These are phyloP conservation scores for Novakomyces olei DNA, from an alignment of 805 yeast species.

Conservation along the genomic window DNA sequence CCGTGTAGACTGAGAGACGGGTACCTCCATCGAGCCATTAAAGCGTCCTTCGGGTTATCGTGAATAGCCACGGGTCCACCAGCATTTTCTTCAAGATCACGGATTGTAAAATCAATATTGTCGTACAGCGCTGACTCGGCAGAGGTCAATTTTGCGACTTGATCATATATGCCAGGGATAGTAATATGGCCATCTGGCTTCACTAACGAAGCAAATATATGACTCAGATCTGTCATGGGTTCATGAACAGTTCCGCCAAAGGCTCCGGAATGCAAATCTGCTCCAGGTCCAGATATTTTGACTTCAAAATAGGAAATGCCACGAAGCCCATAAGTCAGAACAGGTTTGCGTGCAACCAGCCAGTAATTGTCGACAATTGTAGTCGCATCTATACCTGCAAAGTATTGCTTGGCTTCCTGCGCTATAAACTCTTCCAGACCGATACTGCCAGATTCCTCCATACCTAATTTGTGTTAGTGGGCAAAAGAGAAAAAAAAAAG, in stretches of 20 bases:
- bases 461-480: too few relatives aligned
- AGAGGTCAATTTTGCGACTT: slow-evolving; percentile 81
- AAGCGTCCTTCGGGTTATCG: slow-evolving; percentile 56
- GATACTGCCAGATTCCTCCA: slow-evolving; percentile 94
- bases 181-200: slow-evolving; percentile 60
- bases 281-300: slow-evolving; percentile 69
- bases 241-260: slow-evolving; percentile 96
- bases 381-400: slow-evolving; percentile 77
- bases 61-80: slow-evolving; percentile 72
- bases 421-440: slow-evolving; percentile 74
- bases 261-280: slow-evolving; percentile 91
- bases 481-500: too few relatives aligned
- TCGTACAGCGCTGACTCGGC: slow-evolving; percentile 63
- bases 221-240: slow-evolving; percentile 83
- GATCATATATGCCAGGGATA: slow-evolving; percentile 73
- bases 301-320: slow-evolving; percentile 89
- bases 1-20: slow-evolving; percentile 95
- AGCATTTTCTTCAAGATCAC: slow-evolving; percentile 67
- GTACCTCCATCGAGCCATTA: slow-evolving; percentile 97
- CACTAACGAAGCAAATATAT: slow-evolving; percentile 56
- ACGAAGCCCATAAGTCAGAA: slow-evolving; percentile 88
- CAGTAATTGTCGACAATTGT: slow-evolving; percentile 95
- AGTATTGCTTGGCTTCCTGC: slow-evolving; percentile 54
- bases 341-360: slow-evolving; percentile 95
- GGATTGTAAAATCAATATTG: slow-evolving; percentile 60